Evolutionary conservation across 192 early-diverging fungal genomes (phyloP).

Genomic region (Backusella luteola): DNA sequence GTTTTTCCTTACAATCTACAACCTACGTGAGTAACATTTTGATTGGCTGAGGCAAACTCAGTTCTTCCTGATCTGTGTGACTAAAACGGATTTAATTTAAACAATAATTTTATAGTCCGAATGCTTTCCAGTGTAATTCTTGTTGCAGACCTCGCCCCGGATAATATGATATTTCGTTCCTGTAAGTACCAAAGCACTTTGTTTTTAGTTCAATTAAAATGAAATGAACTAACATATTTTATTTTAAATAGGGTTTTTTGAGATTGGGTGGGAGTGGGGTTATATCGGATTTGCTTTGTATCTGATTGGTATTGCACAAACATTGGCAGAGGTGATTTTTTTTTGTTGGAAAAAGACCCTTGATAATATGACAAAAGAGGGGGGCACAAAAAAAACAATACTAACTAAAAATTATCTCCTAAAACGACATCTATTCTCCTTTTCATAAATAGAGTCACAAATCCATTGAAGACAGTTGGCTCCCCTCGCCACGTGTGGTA

Average conservation of each 20-base stretch:
- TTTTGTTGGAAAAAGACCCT: not conserved
- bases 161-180: conserved; percentile 21
- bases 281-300: conserved; percentile 24
- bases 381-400: not conserved
- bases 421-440: not conserved
- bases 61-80: not conserved
- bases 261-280: conserved; percentile 27
- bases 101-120: conserved; percentile 15
- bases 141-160: conserved; percentile 24
- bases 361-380: not conserved
- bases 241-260: conserved; percentile 20
- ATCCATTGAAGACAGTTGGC: conserved; percentile 19
- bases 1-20: conserved; percentile 1
- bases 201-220: not conserved
- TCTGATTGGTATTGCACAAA: conserved; percentile 32
- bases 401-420: conserved; percentile 4
- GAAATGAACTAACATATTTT: not conserved
- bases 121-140: conserved; percentile 26
- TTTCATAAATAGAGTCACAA: conserved; percentile 24
- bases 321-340: conserved; percentile 24
- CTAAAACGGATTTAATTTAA: not conserved
- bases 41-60: conserved; percentile 1
- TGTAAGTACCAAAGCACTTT: conserved; percentile 11
- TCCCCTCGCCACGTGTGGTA: conserved; percentile 22
- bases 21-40: conserved; percentile 8